These are phyloP conservation scores for Pelargonium citronellum DNA, from an alignment of 441 rosid species.

Conservation along the genomic window DNA sequence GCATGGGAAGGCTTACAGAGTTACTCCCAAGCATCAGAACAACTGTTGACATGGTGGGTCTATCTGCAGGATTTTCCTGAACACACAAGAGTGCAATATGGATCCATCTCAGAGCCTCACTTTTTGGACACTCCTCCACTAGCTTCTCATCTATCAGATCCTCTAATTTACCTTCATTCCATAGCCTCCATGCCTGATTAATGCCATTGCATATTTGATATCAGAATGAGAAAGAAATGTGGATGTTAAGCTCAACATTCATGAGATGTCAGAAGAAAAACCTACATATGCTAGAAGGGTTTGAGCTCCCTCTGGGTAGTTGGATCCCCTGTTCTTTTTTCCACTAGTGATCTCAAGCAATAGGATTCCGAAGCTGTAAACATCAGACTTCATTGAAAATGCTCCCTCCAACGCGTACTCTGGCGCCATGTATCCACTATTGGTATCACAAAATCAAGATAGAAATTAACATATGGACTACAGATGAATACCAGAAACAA, in stretches of 20 bases:
- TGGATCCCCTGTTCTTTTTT: constrained; percentile 27
- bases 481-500: too few relatives aligned
- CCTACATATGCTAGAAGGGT: constrained; percentile 40
- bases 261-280: not conserved
- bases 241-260: not conserved
- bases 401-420: constrained; percentile 43
- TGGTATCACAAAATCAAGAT: not conserved
- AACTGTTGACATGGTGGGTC: constrained; percentile 33
- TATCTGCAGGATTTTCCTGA: constrained; percentile 29
- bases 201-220: not conserved
- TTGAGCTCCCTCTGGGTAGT: constrained; percentile 20
- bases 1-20: constrained; percentile 15
- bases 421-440: constrained; percentile 44
- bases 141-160: constrained; percentile 24
- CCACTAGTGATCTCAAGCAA: constrained; percentile 41
- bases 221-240: not conserved
- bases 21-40: constrained; percentile 21
- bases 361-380: constrained; percentile 44
- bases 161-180: constrained; percentile 23
- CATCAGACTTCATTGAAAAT: constrained; percentile 37
- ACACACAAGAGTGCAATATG: constrained; percentile 39
- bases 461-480: not conserved
- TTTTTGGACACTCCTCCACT: constrained; percentile 11
- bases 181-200: constrained; percentile 28
- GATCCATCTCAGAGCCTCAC: constrained; percentile 33